Conservation (phyloP, 1,284 basidiomycete species). For the Tilletia horrida region DNA sequence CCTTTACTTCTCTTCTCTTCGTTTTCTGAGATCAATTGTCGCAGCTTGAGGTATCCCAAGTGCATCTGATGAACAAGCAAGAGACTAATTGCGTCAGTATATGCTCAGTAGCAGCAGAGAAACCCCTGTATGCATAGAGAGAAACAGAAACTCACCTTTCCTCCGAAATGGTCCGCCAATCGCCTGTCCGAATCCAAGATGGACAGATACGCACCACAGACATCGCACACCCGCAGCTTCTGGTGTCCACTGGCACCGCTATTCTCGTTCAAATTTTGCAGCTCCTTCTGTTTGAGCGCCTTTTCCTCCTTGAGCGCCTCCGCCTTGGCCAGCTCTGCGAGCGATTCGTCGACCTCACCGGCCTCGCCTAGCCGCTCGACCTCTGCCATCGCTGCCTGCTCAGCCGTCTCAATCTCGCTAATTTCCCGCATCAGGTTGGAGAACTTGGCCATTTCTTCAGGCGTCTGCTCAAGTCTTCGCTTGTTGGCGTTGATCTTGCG, state of each 20-base stretch:
- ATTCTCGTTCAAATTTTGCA: constrained; percentile 94
- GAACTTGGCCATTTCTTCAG: constrained; percentile 97
- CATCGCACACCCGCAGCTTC: constrained; percentile 97
- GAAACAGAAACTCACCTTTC: constrained; percentile 68
- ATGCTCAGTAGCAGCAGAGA: neutral
- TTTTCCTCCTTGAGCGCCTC: constrained; percentile 97
- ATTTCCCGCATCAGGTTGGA: constrained; percentile 99
- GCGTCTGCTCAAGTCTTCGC: constrained; percentile 93
- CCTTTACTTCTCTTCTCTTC: constrained; percentile 30
- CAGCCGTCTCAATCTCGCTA: constrained; percentile 96
- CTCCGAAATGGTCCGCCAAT: constrained; percentile 98
- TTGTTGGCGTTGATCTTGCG: constrained; percentile 89
- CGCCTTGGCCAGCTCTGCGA: constrained; percentile 93
- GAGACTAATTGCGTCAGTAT: neutral
- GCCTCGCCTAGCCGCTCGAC: constrained; percentile 95
- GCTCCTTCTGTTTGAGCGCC: constrained; percentile 89
- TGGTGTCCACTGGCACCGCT: constrained; percentile 98
- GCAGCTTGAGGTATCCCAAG: constrained; percentile 93
- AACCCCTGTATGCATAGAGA: too few species aligned
- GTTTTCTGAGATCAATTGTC: constrained; percentile 81
- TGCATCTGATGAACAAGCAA: constrained; percentile 71
- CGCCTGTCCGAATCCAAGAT: constrained; percentile 97
- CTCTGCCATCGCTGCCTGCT: constrained; percentile 96
- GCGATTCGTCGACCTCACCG: constrained; percentile 96
- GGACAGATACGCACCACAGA: constrained; percentile 96